Evolutionary conservation across 768 basidiomycete species (phyloP), one percentile per base, ranked within the genome.

Genomic region (Dacryopinax primogenitus): DNA sequence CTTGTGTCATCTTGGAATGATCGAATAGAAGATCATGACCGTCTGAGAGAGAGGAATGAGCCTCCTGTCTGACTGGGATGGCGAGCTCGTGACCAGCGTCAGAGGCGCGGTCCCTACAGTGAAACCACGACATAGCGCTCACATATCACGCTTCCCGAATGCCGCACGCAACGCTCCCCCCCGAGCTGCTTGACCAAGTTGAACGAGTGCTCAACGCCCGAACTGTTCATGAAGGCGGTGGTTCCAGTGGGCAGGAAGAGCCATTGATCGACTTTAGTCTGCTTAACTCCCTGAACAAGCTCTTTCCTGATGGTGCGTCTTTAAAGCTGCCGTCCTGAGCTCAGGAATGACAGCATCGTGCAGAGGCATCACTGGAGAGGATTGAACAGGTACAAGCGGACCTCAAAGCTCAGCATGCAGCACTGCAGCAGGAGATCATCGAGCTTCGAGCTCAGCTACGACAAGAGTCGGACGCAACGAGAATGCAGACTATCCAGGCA

Each of bases 401-500:
- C 26, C 81, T 96, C 1, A 79, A 80, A 18, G 81, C 87, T 65
- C 85, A 86, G 65, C 89, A 92, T 66, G 76, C 79, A 30, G 81
- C 83, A 62, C 76, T 95, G 32, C 84, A 87, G 71, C 76, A 77
- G 21, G 90, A 94, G 76, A 86, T 96, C 45, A 79, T 84, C 63
- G 67, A 75, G 11, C 78, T 97, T 64, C 82, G 86, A 67, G 78
- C 75, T 28, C 85, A 90, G 72, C 76, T 97, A 64, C 80, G 80
- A 69, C 77, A 76, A 13, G 88, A 89, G 69, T 92, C 95, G 73
- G 88, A 93, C 75, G 89, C 88, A n/a, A 83, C 84, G 64, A 81
- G 85, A 69, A 93, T 98, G 88, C 85, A 87, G 64, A 77, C 86
- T 63, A 92, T 96, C 33, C 96, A 98, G 74, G 91, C 91, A 74